Evolutionary conservation across 768 basidiomycete species (phyloP), one percentile per base, ranked within the genome.

Genomic region (Rhodotorula toruloides): DNA sequence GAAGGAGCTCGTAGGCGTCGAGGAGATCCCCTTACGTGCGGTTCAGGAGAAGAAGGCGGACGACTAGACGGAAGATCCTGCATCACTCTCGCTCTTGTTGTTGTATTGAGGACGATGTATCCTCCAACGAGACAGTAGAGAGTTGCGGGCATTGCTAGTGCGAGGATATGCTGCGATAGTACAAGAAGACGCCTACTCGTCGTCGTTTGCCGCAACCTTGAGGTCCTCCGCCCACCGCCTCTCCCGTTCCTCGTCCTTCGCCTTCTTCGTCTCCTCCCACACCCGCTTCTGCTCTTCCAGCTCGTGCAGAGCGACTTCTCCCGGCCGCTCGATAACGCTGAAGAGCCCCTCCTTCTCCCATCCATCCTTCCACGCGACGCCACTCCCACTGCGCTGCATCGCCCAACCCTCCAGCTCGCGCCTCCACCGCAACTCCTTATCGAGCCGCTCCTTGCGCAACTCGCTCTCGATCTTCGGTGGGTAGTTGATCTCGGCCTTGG

Each of bases 391-490:
- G 61, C 84, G 81, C 60, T 93, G 81, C 60, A 91, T 83, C 46
- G 83, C 81, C 88, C 88, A 97, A 5, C 89, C 92, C 56, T 81
- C 81, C 60, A 87, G 79, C 73, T 93, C 88, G 29, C 83, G 81
- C 50, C 84, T 83, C 94, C 94, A 98, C 72, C 85, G 81, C 72
- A 85, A 77, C 79, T 98, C 94, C 79, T 92, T 94, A 78, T 87
- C 87, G 77, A 91, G 77, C 71, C 94, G 81, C 78, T 97, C 91
- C 44, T 87, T 87, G 50, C 88, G 84, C 62, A 98, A 80, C 75
- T 96, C 90, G 29, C 89, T 87, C 78, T 97, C 91, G 2, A 88
- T 91, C 36, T 85, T 85, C 7, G 91, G 90, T 4, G 90, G 89
- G 72, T 87, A 83, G 21, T 81, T 81, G 8, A 32, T 46, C 77